Percentiles rank a stretch among this genome's conserved stretches.
phyloP scores from a whole-genome alignment of 805 yeast species.

The Zygotorulaspora sp. region DNA sequence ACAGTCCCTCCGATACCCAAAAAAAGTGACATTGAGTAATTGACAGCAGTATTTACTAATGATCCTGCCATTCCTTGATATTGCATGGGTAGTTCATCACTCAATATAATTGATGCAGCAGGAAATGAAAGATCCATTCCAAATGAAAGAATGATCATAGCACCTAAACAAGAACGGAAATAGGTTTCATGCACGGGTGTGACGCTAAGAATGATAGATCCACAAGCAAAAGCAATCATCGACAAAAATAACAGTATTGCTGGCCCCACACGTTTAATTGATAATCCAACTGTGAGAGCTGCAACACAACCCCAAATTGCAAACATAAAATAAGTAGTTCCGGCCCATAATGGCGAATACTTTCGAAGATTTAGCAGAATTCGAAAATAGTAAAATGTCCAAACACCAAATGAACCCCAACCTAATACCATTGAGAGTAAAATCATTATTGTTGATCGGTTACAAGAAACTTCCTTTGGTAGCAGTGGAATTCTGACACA shows the following conservation, averaged over 20 bases:
- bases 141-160: conserved; percentile 52
- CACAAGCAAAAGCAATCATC: conserved; percentile 51
- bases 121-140: conserved; percentile 82
- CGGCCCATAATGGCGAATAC: conserved; percentile 43
- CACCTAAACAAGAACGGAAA: conserved; percentile 54
- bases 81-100: conserved; percentile 53
- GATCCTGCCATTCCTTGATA: conserved; percentile 81
- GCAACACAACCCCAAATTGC: conserved; percentile 54
- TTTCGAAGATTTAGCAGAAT: conserved; percentile 48
- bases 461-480: conserved; percentile 46
- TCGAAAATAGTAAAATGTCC: conserved; percentile 60
- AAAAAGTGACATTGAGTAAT: conserved; percentile 66
- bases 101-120: conserved; percentile 59
- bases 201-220: conserved; percentile 48
- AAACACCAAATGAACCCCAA: conserved; percentile 76
- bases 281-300: conserved; percentile 46
- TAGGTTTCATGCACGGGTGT: conserved; percentile 58
- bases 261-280: conserved; percentile 46
- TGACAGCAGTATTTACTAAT: conserved; percentile 62
- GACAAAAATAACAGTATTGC: conserved; percentile 48
- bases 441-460: conserved; percentile 43
- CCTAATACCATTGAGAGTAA: conserved; percentile 53
- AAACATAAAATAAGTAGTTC: conserved; percentile 44
- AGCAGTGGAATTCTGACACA: conserved; percentile 48
- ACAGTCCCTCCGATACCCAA: conserved; percentile 70